A percentile compares a stretch with the other conserved stretches of the same genome.
phyloP scores from a whole-genome alignment of 441 rosid species.

The Populus hybrid region DNA sequence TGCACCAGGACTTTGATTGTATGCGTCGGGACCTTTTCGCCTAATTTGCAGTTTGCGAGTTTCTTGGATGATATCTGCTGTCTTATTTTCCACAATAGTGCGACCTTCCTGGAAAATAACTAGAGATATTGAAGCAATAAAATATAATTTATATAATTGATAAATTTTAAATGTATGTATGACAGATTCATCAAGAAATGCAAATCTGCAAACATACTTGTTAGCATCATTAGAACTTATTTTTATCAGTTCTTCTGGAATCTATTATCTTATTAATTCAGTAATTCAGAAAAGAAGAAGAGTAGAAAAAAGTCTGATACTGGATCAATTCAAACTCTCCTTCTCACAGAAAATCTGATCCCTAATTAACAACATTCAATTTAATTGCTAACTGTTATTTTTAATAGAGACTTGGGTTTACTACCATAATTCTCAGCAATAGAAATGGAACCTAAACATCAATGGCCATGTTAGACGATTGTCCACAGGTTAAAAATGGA shows the following conservation, averaged over 20 bases:
- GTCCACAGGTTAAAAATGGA: no score
- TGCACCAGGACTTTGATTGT: conserved; percentile 32
- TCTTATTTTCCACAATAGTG: conserved; percentile 66
- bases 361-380: background rate
- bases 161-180: background rate
- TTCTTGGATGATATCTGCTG: conserved; percentile 68
- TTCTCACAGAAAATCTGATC: background rate
- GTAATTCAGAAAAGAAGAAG: background rate
- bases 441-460: no score
- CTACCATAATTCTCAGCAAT: no score
- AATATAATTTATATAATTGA: background rate
- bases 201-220: background rate
- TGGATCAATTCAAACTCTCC: background rate
- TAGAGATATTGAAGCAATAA: conserved; percentile 10
- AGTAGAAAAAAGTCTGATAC: background rate
- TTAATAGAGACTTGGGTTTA: no score
- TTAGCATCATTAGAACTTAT: no score
- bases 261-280: background rate
- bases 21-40: conserved; percentile 51
- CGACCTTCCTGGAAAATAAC: conserved; percentile 65
- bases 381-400: background rate
- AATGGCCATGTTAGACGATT: no score
- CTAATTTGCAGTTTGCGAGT: conserved; percentile 62
- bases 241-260: background rate
- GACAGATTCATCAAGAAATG: background rate